Evolutionary conservation across 352 stramenopile species (phyloP).

Genomic region (Globisporangium nodosum): DNA sequence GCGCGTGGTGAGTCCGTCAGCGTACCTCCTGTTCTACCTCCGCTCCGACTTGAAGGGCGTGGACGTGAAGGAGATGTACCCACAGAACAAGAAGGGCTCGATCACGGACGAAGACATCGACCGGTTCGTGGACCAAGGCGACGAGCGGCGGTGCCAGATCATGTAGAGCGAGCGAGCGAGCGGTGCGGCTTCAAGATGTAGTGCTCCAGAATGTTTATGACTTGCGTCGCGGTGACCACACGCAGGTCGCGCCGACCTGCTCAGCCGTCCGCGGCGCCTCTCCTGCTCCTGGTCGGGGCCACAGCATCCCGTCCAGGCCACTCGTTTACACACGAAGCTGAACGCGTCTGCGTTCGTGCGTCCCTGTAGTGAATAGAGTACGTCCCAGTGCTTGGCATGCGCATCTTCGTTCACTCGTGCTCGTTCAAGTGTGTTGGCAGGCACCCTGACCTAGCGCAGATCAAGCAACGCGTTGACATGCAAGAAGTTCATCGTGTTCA

Average conservation of each 20-base stretch:
- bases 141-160: constrained; percentile 75
- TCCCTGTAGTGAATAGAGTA: constrained; percentile 2
- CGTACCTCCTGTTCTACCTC: constrained; percentile 92
- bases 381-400: neutral
- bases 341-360: neutral
- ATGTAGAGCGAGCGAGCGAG: constrained; percentile 46
- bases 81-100: constrained; percentile 75
- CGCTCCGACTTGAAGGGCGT: constrained; percentile 84
- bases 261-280: neutral
- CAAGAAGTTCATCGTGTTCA: no score
- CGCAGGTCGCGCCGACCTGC: neutral
- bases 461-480: no score
- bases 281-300: neutral
- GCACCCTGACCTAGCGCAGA: no score
- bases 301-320: neutral
- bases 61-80: constrained; percentile 81
- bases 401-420: neutral
- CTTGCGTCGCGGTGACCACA: neutral
- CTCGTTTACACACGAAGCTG: constrained; percentile 1
- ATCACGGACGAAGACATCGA: constrained; percentile 90
- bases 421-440: no score
- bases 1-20: constrained; percentile 78
- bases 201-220: constrained; percentile 1
- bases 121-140: constrained; percentile 77
- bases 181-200: constrained; percentile 3